Percentiles rank a stretch among this genome's conserved stretches.
Conservation (phyloP, 2,329 filamentous ascomycete species). For the Fusarium guadeloupense region DNA sequence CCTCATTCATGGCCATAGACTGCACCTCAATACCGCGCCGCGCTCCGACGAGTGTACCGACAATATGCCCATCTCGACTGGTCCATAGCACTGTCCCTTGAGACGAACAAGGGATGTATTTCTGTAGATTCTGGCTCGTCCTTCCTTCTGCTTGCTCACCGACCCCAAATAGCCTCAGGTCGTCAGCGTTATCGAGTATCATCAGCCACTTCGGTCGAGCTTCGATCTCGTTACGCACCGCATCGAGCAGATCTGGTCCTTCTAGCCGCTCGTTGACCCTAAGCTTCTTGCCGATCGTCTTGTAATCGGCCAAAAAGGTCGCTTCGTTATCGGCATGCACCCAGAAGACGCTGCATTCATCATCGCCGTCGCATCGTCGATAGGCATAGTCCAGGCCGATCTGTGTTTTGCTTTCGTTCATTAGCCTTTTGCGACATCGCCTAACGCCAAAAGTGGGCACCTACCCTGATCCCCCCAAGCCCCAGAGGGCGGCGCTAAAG, state of each 20-base stretch:
- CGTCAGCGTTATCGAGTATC: constrained; percentile 18
- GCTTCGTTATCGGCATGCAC: constrained; percentile 46
- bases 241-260: constrained; percentile 27
- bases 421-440: not conserved
- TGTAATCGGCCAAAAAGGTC: constrained; percentile 45
- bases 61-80: not conserved
- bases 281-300: constrained; percentile 41
- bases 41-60: not conserved
- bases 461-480: constrained; percentile 44
- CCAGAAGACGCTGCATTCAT: constrained; percentile 48
- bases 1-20: not conserved
- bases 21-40: not conserved
- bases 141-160: not conserved
- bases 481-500: constrained; percentile 39
- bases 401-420: constrained; percentile 47
- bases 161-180: not conserved
- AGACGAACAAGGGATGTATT: not conserved
- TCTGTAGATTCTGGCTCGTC: accelerated
- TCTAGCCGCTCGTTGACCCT: constrained; percentile 34
- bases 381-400: constrained; percentile 49
- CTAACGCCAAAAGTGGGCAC: not conserved
- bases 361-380: constrained; percentile 29
- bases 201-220: constrained; percentile 2
- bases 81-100: not conserved
- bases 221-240: constrained; percentile 5